Evolutionary conservation across 345 rosid species (phyloP), one percentile per base, ranked within the genome.

Genomic region (Euclidium syriacum): DNA sequence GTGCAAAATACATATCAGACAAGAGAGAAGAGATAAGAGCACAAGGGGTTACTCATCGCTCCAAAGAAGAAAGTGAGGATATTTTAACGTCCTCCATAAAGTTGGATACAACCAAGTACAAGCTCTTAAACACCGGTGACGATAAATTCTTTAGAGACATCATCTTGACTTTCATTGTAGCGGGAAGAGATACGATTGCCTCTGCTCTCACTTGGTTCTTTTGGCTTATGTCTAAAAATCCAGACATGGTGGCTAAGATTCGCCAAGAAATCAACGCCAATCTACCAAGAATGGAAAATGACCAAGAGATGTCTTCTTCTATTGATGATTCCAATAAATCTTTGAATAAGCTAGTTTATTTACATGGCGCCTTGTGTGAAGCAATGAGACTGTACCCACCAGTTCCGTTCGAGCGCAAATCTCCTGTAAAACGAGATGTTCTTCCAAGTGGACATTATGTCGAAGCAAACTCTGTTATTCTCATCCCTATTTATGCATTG

Each of bases 61-160:
- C n/a, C n/a, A 33, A 52, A 0, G 64, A 38, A 18, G 20, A 36
- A 36, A 3, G 7, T 36, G 15, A 32, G 11, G 80, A 78, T 65
- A 5, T 78, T 3, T 22, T 81, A 18, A 63, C 73, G 16, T 68
- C 71, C 0, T 76, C 64, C 16, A 43, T 78, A 22, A 57, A 30
- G 15, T 38, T 25, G 3, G 43, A 61, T 9, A 30, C 34, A 2
- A 17, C 9, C 14, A 44, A 6, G 16, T 43, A 20, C n/a, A n/a
- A n/a, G n/a, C n/a, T n/a, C n/a, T n/a, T n/a, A n/a, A n/a, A n/a
- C n/a, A n/a, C n/a, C n/a, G 3, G 16, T n/a, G 41, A 47, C 3
- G 66, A 76, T 12, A 51, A 72, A 42, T 79, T 74, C 49, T 6
- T 78, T 15, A 74, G 78, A 48, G 85, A 78, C 51, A 78, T 55